Conservation (phyloP, 202 grass and related monocot species). For the Elaeis oleifera region DNA sequence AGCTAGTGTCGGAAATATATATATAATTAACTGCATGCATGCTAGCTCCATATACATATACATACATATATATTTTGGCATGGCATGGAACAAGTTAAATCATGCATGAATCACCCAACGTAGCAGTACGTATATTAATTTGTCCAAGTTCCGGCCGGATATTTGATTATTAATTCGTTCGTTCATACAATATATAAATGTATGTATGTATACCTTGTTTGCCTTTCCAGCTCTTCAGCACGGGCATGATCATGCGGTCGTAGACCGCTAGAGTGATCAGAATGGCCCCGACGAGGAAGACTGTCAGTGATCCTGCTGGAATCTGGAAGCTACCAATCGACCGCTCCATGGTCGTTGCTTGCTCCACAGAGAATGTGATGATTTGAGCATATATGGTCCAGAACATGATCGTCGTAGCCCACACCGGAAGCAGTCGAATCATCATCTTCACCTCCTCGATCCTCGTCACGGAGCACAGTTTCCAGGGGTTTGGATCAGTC, state of each 20-base stretch:
- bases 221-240: conserved; percentile 42
- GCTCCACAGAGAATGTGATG: conserved; percentile 96
- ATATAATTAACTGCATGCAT: no score
- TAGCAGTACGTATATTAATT: no score
- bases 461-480: conserved; percentile 58
- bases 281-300: conserved; percentile 75
- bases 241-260: conserved; percentile 64
- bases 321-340: conserved; percentile 59
- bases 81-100: no score
- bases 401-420: conserved; percentile 94
- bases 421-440: conserved; percentile 69
- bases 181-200: no score
- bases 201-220: neutral
- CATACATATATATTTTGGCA: no score
- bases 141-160: no score
- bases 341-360: conserved; percentile 85
- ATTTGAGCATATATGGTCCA: conserved; percentile 92
- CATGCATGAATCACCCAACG: no score
- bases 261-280: conserved; percentile 67
- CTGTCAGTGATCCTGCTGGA: conserved; percentile 70
- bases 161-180: no score
- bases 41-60: no score
- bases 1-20: neutral
- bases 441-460: conserved; percentile 98
- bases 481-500: conserved; percentile 52